Percentiles rank a stretch among this genome's conserved stretches.
Evolutionary conservation across 2,329 filamentous ascomycete species (phyloP).

Genomic region (Aureobasidium sp.): DNA sequence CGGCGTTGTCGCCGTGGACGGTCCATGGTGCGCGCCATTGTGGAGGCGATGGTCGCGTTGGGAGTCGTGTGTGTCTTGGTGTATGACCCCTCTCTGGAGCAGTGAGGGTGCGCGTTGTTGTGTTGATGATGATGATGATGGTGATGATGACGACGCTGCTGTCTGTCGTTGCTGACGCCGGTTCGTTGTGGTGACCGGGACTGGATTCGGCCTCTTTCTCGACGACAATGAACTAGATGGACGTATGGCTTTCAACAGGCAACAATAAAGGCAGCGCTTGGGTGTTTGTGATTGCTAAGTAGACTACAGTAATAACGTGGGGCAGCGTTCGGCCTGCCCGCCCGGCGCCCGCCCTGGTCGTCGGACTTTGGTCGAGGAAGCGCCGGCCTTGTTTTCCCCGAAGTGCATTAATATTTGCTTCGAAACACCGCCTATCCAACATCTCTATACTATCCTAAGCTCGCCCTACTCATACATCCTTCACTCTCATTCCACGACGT

Average conservation of each 20-base stretch:
- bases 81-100: background rate
- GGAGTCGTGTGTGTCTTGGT: background rate
- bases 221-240: background rate
- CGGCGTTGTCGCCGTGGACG: conserved; percentile 18
- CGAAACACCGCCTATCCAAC: conserved; percentile 3
- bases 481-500: conserved; percentile 17
- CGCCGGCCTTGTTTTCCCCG: background rate
- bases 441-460: background rate
- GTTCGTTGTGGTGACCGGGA: background rate
- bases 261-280: background rate
- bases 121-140: background rate
- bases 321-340: background rate
- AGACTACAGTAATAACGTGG: too few species aligned
- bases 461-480: conserved; percentile 9
- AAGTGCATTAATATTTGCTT: too few species aligned
- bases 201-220: background rate
- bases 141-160: conserved; percentile 7
- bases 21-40: conserved; percentile 9
- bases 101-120: background rate
- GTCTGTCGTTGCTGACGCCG: background rate
- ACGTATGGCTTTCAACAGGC: background rate
- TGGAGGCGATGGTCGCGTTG: background rate
- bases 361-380: background rate
- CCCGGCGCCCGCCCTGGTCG: too few species aligned
- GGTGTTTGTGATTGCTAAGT: background rate